Conservation (phyloP, 2,329 filamentous ascomycete species). For the Paracorniculantispora psalliotae region DNA sequence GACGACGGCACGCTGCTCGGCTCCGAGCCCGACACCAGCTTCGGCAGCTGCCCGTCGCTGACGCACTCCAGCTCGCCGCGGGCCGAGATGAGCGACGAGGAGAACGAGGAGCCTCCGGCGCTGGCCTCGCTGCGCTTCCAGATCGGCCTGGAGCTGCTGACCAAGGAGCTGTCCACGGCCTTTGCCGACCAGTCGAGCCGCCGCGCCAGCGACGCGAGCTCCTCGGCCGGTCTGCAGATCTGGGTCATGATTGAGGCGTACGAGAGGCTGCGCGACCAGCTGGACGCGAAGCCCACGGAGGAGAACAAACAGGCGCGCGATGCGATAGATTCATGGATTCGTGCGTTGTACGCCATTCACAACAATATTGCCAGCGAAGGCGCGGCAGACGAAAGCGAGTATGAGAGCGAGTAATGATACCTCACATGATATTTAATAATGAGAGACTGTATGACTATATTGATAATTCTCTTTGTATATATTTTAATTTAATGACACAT, state of each 20-base stretch:
- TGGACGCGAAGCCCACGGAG: conserved; percentile 31
- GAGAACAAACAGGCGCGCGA: conserved; percentile 25
- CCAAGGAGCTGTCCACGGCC: conserved; percentile 43
- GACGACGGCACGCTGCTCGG: conserved; percentile 44
- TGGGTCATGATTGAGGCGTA: conserved; percentile 57
- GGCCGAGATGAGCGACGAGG: neutral
- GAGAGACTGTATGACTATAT: neutral
- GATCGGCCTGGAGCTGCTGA: conserved; percentile 47
- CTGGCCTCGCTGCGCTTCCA: conserved; percentile 36
- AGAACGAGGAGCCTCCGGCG: neutral
- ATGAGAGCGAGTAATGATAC: conserved; percentile 16
- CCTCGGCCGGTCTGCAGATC: conserved; percentile 44
- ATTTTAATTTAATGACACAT: neutral
- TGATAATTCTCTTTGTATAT: too few species aligned
- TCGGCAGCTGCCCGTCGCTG: conserved; percentile 6
- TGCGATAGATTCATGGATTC: conserved; percentile 49
- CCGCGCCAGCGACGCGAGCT: conserved; percentile 20
- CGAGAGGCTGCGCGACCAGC: conserved; percentile 45
- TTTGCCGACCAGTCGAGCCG: conserved; percentile 25
- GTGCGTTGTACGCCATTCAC: conserved; percentile 44
- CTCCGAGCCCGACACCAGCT: conserved; percentile 39
- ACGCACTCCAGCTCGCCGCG: neutral
- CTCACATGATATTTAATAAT: neutral
- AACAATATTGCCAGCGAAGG: conserved; percentile 21
- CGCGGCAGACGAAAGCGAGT: conserved; percentile 25